phyloP scores from a whole-genome alignment of 2,329 filamentous ascomycete species.

The Fusarium sp. region DNA sequence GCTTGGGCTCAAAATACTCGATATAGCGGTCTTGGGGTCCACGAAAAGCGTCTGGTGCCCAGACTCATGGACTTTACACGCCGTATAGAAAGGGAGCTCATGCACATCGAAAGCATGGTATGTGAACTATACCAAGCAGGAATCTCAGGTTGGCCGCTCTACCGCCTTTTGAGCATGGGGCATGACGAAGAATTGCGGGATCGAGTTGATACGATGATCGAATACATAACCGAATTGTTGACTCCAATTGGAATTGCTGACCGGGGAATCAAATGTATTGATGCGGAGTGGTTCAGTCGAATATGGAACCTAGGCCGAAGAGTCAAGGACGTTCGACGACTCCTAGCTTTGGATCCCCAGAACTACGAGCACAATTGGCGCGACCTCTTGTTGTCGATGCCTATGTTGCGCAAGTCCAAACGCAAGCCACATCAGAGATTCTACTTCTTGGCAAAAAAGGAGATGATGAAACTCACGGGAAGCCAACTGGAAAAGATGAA shows the following conservation, averaged over 20 bases:
- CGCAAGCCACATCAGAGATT: conserved; percentile 26
- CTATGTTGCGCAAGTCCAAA: conserved; percentile 37
- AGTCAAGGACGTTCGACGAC: conserved; percentile 11
- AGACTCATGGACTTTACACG: conserved; percentile 28
- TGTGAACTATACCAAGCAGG: conserved; percentile 37
- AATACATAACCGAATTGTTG: background rate
- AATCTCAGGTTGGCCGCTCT: conserved; percentile 18
- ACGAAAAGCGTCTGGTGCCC: conserved; percentile 21
- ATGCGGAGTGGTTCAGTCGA: conserved; percentile 25
- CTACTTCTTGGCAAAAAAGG: conserved; percentile 35
- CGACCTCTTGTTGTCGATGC: conserved; percentile 34
- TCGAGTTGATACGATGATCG: background rate
- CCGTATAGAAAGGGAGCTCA: conserved; percentile 26
- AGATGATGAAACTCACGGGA: conserved; percentile 32
- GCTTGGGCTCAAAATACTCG: background rate
- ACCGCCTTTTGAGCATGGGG: background rate
- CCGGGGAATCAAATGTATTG: background rate
- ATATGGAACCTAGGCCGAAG: conserved; percentile 10
- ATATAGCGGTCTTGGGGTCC: background rate
- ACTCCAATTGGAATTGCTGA: background rate
- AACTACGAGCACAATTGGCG: conserved; percentile 29
- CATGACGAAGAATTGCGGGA: conserved; percentile 12
- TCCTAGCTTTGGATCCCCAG: conserved; percentile 12
- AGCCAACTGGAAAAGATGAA: conserved; percentile 5
- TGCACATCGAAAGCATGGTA: conserved; percentile 32